Evolutionary conservation across 2,329 filamentous ascomycete genomes (phyloP).

Genomic region (Fusarium tjaetaba): DNA sequence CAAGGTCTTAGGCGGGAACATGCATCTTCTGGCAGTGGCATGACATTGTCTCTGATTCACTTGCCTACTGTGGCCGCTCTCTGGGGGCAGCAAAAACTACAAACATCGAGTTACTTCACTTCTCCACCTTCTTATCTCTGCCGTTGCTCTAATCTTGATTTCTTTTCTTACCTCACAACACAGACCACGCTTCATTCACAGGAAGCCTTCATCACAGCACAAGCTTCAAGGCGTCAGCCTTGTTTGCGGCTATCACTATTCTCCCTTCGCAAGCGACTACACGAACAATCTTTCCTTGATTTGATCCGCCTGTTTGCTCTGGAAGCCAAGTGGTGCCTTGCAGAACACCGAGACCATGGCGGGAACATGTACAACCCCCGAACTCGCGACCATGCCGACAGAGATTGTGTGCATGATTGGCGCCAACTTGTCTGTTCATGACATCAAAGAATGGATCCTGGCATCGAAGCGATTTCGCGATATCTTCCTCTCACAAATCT

Average conservation of each 20-base stretch:
- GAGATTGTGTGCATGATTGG: neutral
- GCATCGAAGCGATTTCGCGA: neutral
- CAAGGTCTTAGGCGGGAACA: accelerated
- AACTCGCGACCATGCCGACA: neutral
- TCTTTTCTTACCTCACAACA: neutral
- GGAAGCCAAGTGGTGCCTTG: neutral
- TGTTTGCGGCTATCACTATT: no score
- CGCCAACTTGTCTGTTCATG: neutral
- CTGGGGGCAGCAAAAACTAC: neutral
- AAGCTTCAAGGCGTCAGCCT: no score
- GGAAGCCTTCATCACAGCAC: no score
- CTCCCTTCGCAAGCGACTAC: no score
- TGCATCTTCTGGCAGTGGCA: neutral
- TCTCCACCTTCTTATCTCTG: neutral
- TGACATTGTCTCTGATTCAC: neutral
- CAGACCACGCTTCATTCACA: accelerated
- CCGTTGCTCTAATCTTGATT: neutral
- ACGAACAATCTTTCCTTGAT: no score
- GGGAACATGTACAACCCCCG: accelerated
- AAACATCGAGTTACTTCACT: accelerated
- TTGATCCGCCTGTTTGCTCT: no score
- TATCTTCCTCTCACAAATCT: neutral
- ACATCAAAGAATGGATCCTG: neutral
- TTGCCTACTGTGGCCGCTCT: neutral
- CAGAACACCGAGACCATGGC: neutral